These are phyloP conservation scores for Colletotrichum sp. DNA, from an alignment of 2,329 filamentous ascomycete species.

Conservation along the genomic window DNA sequence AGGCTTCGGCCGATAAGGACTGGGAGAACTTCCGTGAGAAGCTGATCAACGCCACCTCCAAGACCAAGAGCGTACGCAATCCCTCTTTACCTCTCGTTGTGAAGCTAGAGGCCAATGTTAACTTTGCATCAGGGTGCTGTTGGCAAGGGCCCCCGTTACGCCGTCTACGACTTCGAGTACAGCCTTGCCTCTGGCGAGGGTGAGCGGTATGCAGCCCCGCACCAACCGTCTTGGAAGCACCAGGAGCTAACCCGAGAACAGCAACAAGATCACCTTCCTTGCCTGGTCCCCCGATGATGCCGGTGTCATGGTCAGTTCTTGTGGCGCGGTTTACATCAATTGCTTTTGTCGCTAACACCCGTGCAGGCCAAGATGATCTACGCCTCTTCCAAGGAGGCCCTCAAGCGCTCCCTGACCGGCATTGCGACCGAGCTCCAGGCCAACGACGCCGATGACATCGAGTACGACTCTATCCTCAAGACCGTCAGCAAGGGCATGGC, in stretches of 20 bases:
- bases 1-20: conserved; percentile 69
- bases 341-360: conserved; percentile 3
- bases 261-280: conserved; percentile 82
- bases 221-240: not conserved
- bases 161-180: conserved; percentile 86
- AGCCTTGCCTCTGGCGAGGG: conserved; percentile 75
- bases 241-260: conserved; percentile 35
- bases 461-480: conserved; percentile 74
- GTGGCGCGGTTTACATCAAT: not conserved
- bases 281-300: conserved; percentile 85
- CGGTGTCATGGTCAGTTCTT: conserved; percentile 69
- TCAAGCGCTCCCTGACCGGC: conserved; percentile 80
- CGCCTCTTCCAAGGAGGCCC: conserved; percentile 85
- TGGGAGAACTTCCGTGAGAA: conserved; percentile 78
- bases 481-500: conserved; percentile 68
- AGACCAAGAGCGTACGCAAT: conserved; percentile 67
- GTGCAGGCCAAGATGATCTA: conserved; percentile 87
- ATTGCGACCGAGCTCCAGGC: conserved; percentile 80
- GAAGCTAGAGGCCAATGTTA: not conserved
- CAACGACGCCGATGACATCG: conserved; percentile 84
- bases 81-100: not conserved
- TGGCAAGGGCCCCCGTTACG: conserved; percentile 78
- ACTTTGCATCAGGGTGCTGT: conserved; percentile 51
- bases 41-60: conserved; percentile 75
- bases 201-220: conserved; percentile 57